A percentile compares a stretch with the other conserved stretches of the same genome.
Conservation (phyloP, 441 rosid genomes). For the Francoa sonchifolia region DNA sequence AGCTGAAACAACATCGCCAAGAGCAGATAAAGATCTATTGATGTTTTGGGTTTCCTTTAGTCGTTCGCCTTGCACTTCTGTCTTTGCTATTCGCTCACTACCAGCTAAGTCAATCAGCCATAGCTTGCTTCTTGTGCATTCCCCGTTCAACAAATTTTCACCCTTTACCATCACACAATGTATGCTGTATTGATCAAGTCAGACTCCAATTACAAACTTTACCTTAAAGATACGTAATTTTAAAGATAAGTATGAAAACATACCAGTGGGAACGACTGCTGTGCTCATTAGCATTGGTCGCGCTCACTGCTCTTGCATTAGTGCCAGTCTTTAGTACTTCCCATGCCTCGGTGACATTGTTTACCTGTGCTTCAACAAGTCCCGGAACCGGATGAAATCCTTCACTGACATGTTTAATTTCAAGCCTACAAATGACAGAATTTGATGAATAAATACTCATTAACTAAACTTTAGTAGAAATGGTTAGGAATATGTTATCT, state of each 20-base stretch:
- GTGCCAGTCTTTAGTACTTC: slow-evolving; percentile 80
- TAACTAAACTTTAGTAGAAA: too few relatives aligned
- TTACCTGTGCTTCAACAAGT: slow-evolving; percentile 68
- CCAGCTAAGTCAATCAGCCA: slow-evolving; percentile 97
- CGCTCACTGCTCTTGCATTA: slow-evolving; percentile 76
- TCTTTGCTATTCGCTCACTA: slow-evolving; percentile 87
- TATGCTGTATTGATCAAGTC: slow-evolving; percentile 32
- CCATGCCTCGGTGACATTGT: slow-evolving; percentile 74
- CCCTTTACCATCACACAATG: slow-evolving; percentile 88
- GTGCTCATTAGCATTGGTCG: slow-evolving; percentile 80
- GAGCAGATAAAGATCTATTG: slow-evolving; percentile 88
- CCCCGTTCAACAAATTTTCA: slow-evolving; percentile 74
- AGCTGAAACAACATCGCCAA: slow-evolving; percentile 93
- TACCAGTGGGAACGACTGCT: slow-evolving; percentile 98
- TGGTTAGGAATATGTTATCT: too few relatives aligned
- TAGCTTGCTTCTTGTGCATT: slow-evolving; percentile 78
- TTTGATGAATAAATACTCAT: slow-evolving; percentile 1
- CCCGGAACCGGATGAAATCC: slow-evolving; percentile 85
- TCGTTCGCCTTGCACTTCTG: slow-evolving; percentile 87
- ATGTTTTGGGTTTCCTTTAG: slow-evolving; percentile 92
- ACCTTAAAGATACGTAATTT: not conserved
- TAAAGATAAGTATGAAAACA: slow-evolving; percentile 7
- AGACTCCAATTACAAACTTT: not conserved
- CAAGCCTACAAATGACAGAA: slow-evolving; percentile 39
- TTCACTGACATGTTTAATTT: slow-evolving; percentile 66